These are phyloP conservation scores for Neurospora pannonica DNA, from an alignment of 495 filamentous ascomycete species.

Conservation along the genomic window DNA sequence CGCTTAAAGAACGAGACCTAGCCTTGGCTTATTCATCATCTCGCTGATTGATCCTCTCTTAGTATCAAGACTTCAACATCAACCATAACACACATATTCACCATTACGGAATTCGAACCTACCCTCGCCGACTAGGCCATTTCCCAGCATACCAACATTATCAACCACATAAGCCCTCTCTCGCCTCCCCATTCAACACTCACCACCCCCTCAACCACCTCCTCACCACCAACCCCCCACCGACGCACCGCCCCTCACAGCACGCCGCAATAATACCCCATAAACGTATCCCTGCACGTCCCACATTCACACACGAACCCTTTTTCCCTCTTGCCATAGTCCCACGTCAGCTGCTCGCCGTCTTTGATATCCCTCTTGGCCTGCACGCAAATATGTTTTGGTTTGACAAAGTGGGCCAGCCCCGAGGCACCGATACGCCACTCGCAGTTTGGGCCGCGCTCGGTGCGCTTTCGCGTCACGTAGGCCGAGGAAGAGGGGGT, in stretches of 20 bases:
- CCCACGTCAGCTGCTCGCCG: constrained; percentile 23
- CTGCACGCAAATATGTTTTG: constrained; percentile 16
- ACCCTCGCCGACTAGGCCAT: neutral
- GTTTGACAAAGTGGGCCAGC: constrained; percentile 10
- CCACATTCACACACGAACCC: constrained; percentile 16
- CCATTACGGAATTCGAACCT: neutral
- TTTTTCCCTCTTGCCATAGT: constrained; percentile 15
- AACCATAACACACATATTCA: neutral
- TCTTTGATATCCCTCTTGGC: constrained; percentile 14
- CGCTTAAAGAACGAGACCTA: neutral
- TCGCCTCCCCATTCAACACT: neutral
- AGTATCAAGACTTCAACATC: neutral
- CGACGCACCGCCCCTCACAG: constrained; percentile 1
- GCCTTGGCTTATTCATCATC: neutral
- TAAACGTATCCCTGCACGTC: constrained; percentile 4
- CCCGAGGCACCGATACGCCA: constrained; percentile 15
- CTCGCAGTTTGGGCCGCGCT: constrained; percentile 16
- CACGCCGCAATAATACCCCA: constrained; percentile 3
- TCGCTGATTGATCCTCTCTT: neutral
- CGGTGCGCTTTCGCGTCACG: neutral
- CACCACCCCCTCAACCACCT: neutral
- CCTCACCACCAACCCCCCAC: neutral
- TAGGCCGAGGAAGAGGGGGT: neutral
- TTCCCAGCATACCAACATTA: neutral
- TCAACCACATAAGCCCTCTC: neutral